Base-by-base conservation (phyloP, 306 rosid species). In the Delonix regia region DNA sequence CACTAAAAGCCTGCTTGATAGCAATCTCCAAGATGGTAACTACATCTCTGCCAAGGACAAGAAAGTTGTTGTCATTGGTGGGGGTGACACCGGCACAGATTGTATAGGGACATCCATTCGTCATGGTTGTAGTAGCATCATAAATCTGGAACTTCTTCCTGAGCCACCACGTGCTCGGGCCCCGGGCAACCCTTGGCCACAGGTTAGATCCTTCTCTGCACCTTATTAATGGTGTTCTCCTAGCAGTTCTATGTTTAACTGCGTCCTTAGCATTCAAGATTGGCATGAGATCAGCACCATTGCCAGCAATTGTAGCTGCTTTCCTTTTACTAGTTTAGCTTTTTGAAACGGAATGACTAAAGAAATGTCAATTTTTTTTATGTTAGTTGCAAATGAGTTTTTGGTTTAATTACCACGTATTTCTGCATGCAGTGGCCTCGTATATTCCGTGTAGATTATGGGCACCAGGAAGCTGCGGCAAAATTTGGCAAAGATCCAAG, bases 11-110 rank as follows among this genome's bases (percentile, higher is more conserved):
- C 87, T 95, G 89, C 98, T 95, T 76, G 98, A 95, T 81, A 92
- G 98, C 90, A 87, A 87, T 81, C 93, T 88, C 8, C 65, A 87
- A 69, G 97, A 95, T 76, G 96, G 93, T 34, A 85, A 93, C 69
- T 95, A 88, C 85, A 95, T 95, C 62, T 93, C 98, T 70, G 98
- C 98, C 14, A 88, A 93, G 85, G 97, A 92, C 44, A 95, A 93
- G 86, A 95, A 91, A 69, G 90, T 93, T 59, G 97, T 93, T 53
- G 98, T 93, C 77, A 93, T 95, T 76, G 99, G 99, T 53, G 99
- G 99, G 13, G 99, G 99, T 78, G 99, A 95, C 87, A 95, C 98
- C 3, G 99, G 99, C 73, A 93, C 98, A 16, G 99, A 95, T 86
- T 95, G 99, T 90, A 91, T 95, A 4, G 99, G 97, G 38, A 95